A percentile compares a stretch with the other conserved stretches of the same genome.
phyloP scores from a whole-genome alignment of 257 asterid genomes.

The Solanum gracilifrons region DNA sequence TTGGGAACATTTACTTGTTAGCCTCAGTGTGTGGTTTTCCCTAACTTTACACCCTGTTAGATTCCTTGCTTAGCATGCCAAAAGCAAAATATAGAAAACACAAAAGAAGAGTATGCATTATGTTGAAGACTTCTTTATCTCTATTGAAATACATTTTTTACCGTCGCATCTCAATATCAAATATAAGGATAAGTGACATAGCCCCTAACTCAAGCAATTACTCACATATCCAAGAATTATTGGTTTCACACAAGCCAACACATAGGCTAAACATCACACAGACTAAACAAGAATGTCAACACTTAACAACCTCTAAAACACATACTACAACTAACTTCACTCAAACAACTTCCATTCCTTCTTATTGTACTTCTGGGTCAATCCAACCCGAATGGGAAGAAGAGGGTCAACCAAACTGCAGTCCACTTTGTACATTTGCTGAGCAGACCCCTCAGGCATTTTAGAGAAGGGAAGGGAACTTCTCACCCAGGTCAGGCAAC shows the following conservation, averaged over 20 bases:
- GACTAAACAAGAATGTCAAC: neutral
- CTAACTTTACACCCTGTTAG: neutral
- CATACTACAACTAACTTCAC: neutral
- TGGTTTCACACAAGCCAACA: neutral
- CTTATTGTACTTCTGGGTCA: no score
- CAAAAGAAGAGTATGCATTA: neutral
- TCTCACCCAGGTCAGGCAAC: no score
- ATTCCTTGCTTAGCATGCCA: neutral
- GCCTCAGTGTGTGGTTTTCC: neutral
- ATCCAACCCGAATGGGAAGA: no score
- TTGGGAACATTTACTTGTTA: neutral
- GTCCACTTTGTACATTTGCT: no score
- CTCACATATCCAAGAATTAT: neutral
- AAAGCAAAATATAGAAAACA: neutral
- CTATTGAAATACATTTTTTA: neutral
- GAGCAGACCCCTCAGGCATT: no score
- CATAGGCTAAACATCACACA: neutral
- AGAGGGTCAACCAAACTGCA: no score
- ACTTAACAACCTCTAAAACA: neutral
- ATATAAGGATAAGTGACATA: neutral
- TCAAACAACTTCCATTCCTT: neutral
- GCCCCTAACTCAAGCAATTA: neutral
- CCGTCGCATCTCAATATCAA: neutral
- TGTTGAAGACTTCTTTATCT: neutral
- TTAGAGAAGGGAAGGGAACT: no score